A percentile compares a stretch with the other conserved stretches of the same genome.
Evolutionary conservation across 495 filamentous ascomycete species (phyloP).

Genomic region (Clavariopsis aquatica): DNA sequence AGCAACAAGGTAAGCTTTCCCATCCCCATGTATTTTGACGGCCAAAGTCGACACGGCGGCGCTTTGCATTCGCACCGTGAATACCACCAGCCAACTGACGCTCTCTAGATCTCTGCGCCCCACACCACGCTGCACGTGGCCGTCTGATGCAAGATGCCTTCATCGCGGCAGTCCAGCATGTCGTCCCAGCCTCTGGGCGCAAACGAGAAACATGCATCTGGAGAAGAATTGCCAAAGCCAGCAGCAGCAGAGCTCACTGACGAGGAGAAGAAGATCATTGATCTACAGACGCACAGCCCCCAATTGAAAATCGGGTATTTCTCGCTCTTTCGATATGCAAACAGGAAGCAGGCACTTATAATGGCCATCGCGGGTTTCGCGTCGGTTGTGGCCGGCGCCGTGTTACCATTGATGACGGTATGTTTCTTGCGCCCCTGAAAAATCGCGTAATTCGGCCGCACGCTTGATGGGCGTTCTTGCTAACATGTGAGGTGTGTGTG

Average conservation of each 20-base stretch:
- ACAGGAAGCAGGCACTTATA: slow-evolving; percentile 26
- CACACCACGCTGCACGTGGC: not conserved
- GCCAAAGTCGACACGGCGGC: too few species aligned
- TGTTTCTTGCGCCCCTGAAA: not conserved
- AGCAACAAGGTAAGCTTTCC: too few species aligned
- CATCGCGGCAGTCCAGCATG: slow-evolving; percentile 2
- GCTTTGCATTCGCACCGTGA: too few species aligned
- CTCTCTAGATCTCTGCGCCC: too few species aligned
- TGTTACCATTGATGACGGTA: slow-evolving; percentile 39
- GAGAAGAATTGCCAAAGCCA: slow-evolving; percentile 4
- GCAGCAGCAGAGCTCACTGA: not conserved
- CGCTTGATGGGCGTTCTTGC: not conserved
- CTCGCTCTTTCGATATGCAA: slow-evolving; percentile 35
- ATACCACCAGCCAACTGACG: too few species aligned
- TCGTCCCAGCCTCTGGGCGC: not conserved
- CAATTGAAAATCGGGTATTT: slow-evolving; percentile 31
- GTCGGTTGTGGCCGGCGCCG: slow-evolving; percentile 31
- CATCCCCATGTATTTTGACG: too few species aligned
- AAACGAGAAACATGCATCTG: slow-evolving; percentile 1
- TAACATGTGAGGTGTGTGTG: too few species aligned
- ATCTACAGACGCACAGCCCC: slow-evolving; percentile 26
- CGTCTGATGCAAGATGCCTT: not conserved
- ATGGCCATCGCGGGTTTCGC: slow-evolving; percentile 28
- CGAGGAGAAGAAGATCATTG: slow-evolving; percentile 28
- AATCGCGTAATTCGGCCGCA: not conserved